These are phyloP conservation scores for Coemansia sp. DNA, from an alignment of 192 early-diverging fungal genomes.

Conservation along the genomic window DNA sequence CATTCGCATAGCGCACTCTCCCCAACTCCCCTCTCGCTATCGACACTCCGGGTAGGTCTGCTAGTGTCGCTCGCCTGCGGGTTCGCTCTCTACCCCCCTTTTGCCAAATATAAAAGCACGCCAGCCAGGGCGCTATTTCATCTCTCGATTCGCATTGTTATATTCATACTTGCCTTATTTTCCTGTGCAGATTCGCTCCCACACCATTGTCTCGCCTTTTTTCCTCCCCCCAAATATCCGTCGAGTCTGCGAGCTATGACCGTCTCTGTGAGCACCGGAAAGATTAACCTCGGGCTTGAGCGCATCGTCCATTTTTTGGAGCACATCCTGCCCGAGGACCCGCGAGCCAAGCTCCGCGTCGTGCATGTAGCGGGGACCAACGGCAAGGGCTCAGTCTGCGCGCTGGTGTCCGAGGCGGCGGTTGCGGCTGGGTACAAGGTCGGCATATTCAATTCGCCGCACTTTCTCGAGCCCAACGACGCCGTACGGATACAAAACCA, in stretches of 20 bases:
- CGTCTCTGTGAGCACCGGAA: conserved; percentile 18
- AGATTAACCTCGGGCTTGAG: conserved; percentile 43
- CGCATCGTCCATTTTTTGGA: conserved; percentile 60
- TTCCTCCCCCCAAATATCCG: too few relatives aligned
- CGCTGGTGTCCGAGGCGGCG: conserved; percentile 54
- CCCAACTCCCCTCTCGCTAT: too few relatives aligned
- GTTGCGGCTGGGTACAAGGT: conserved; percentile 39
- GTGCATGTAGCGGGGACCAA: conserved; percentile 91
- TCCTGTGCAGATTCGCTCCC: not conserved
- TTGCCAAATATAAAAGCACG: not conserved
- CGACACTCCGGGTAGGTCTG: too few relatives aligned
- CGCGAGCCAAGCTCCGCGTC: conserved; percentile 56
- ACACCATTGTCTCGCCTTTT: not conserved
- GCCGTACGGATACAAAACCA: conserved; percentile 62
- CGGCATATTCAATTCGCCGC: conserved; percentile 81
- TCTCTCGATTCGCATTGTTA: not conserved
- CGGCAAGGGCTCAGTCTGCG: conserved; percentile 85
- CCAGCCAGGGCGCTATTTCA: not conserved
- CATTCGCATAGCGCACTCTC: too few relatives aligned
- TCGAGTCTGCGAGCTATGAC: conserved; percentile 14
- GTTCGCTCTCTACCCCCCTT: too few relatives aligned
- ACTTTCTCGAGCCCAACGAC: conserved; percentile 71
- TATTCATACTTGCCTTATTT: not conserved
- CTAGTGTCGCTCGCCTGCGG: too few relatives aligned
- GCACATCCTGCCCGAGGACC: conserved; percentile 46